Evolutionary conservation across 352 stramenopile species (phyloP).

Genomic region (Phytophthora sojae): DNA sequence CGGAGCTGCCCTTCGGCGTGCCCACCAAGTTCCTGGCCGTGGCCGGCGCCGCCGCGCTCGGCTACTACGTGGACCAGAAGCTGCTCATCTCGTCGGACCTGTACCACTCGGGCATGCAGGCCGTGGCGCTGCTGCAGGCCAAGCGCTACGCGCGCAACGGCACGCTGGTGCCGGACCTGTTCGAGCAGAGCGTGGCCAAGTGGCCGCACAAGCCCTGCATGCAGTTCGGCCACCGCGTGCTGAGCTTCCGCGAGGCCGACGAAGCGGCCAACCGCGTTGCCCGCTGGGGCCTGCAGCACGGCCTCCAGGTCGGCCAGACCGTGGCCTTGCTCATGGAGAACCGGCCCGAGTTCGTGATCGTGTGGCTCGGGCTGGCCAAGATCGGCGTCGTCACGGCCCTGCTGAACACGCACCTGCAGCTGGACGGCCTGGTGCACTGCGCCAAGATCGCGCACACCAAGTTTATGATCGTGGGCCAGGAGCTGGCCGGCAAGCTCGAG

Average conservation of each 20-base stretch:
- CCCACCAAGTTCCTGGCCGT: too few species aligned
- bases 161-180: slow-evolving; percentile 63
- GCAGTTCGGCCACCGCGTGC: slow-evolving; percentile 53
- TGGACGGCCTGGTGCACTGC: slow-evolving; percentile 80
- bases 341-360: slow-evolving; percentile 80
- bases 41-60: slow-evolving; percentile 39
- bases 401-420: slow-evolving; percentile 83
- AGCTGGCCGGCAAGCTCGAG: slow-evolving; percentile 60
- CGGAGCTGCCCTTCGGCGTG: too few species aligned
- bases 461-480: slow-evolving; percentile 73
- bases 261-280: slow-evolving; percentile 75
- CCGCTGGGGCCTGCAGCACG: slow-evolving; percentile 66
- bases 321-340: slow-evolving; percentile 90
- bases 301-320: slow-evolving; percentile 65
- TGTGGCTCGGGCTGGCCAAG: slow-evolving; percentile 88
- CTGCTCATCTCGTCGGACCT: slow-evolving; percentile 70
- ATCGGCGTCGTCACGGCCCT: slow-evolving; percentile 84
- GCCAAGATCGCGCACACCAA: slow-evolving; percentile 67
- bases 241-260: slow-evolving; percentile 76
- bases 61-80: slow-evolving; percentile 63
- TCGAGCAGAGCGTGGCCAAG: slow-evolving; percentile 58
- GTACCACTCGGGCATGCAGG: slow-evolving; percentile 44
- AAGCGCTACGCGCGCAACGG: slow-evolving; percentile 45
- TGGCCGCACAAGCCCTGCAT: slow-evolving; percentile 74
- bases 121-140: slow-evolving; percentile 51